Conservation (phyloP, 148 eudicot species). For the Vaccinium myrtillus region DNA sequence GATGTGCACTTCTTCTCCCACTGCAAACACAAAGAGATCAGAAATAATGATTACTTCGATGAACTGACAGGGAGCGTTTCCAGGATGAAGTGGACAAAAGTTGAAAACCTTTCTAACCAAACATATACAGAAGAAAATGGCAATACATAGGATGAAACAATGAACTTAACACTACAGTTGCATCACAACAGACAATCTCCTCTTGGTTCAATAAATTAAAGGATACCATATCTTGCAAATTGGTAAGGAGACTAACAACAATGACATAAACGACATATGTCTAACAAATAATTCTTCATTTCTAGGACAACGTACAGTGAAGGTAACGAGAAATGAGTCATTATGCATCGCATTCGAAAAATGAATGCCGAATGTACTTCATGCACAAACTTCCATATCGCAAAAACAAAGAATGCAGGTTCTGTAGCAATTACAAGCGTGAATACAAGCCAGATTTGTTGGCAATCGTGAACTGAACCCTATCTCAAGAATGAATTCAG, state of each 20-base stretch:
- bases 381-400: not conserved
- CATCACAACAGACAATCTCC: not conserved
- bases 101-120: too few relatives aligned
- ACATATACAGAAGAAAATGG: too few relatives aligned
- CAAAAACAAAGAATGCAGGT: not conserved
- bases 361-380: not conserved
- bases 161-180: not conserved
- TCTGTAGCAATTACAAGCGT: not conserved
- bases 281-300: not conserved
- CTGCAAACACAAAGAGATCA: constrained; percentile 43
- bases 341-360: not conserved
- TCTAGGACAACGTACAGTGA: not conserved
- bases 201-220: not conserved
- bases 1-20: constrained; percentile 80
- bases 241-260: not conserved
- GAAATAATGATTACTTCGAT: constrained; percentile 10
- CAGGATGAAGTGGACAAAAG: not conserved
- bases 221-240: not conserved
- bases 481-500: not conserved
- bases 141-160: too few relatives aligned
- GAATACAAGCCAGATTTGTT: too few relatives aligned
- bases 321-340: not conserved
- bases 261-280: too few relatives aligned
- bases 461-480: too few relatives aligned
- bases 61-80: not conserved